phyloP scores from a whole-genome alignment of 371 early-diverging fungal species.

The Mucor mucedo region DNA sequence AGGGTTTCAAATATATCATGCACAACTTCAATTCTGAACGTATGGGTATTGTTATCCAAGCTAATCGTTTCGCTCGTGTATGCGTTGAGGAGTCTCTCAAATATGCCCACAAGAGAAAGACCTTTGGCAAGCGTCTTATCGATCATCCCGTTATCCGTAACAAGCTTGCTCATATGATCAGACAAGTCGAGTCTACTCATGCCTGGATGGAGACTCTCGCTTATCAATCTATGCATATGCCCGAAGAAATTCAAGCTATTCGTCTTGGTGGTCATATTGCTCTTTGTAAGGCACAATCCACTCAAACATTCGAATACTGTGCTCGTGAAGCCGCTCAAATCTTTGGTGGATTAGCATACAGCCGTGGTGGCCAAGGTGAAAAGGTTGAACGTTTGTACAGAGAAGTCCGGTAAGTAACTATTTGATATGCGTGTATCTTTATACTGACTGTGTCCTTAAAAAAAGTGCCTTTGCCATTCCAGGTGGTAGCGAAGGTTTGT shows the following conservation, averaged over 20 bases:
- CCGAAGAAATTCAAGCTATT: not conserved
- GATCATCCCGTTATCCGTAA: conserved; percentile 73
- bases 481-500: conserved; percentile 64
- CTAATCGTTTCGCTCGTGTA: conserved; percentile 85
- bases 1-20: conserved; percentile 83
- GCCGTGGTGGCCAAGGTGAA: conserved; percentile 72
- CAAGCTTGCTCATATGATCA: conserved; percentile 74
- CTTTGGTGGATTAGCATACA: conserved; percentile 72
- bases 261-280: conserved; percentile 68
- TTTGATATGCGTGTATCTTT: not conserved
- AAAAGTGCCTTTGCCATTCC: conserved; percentile 63
- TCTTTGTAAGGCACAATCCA: conserved; percentile 69
- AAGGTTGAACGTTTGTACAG: conserved; percentile 72
- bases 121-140: conserved; percentile 80
- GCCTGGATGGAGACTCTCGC: conserved; percentile 68
- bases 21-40: conserved; percentile 77
- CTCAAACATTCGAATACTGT: conserved; percentile 72
- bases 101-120: conserved; percentile 83
- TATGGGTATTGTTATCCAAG: conserved; percentile 81
- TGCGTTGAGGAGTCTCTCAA: conserved; percentile 84
- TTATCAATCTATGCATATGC: conserved; percentile 60
- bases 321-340: conserved; percentile 77
- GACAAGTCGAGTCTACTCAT: conserved; percentile 73
- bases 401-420: conserved; percentile 52
- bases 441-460: not conserved